Percentiles rank a stretch among this genome's conserved stretches.
Conservation (phyloP, 495 filamentous ascomycete genomes). For the Tuber brumale region DNA sequence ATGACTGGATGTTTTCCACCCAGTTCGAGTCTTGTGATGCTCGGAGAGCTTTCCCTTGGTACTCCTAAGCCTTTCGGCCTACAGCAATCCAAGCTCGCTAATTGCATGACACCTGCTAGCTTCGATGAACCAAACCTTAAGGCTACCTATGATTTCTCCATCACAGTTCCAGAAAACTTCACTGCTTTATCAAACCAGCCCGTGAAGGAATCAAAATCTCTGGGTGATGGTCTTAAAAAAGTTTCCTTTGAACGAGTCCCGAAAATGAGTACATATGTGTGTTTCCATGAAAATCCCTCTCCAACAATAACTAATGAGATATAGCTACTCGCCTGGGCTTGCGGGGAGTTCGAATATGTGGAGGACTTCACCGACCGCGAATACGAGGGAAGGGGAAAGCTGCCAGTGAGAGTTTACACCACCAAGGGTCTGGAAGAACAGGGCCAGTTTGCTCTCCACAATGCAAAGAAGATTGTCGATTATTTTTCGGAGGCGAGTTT, state of each 20-base stretch:
- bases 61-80: not conserved
- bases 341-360: constrained; percentile 94
- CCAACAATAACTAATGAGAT: constrained; percentile 19
- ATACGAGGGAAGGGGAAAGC: constrained; percentile 71
- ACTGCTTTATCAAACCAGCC: constrained; percentile 94
- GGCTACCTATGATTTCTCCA: constrained; percentile 84
- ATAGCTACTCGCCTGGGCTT: constrained; percentile 84
- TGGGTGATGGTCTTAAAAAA: constrained; percentile 56
- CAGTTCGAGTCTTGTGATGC: constrained; percentile 98
- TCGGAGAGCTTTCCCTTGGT: constrained; percentile 82
- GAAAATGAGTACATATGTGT: constrained; percentile 88
- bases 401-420: constrained; percentile 94
- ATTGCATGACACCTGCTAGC: constrained; percentile 23
- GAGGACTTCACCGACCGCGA: constrained; percentile 79
- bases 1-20: constrained; percentile 85
- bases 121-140: constrained; percentile 98
- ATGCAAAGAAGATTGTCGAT: constrained; percentile 82
- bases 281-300: constrained; percentile 19
- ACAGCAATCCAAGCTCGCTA: not conserved
- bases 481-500: constrained; percentile 72
- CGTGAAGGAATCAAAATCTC: constrained; percentile 54
- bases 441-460: constrained; percentile 75
- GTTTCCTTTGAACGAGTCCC: constrained; percentile 82
- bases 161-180: constrained; percentile 81
- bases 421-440: constrained; percentile 85